Evolutionary conservation across 139 green algal genomes (phyloP).

Genomic region (Closterium sp.): DNA sequence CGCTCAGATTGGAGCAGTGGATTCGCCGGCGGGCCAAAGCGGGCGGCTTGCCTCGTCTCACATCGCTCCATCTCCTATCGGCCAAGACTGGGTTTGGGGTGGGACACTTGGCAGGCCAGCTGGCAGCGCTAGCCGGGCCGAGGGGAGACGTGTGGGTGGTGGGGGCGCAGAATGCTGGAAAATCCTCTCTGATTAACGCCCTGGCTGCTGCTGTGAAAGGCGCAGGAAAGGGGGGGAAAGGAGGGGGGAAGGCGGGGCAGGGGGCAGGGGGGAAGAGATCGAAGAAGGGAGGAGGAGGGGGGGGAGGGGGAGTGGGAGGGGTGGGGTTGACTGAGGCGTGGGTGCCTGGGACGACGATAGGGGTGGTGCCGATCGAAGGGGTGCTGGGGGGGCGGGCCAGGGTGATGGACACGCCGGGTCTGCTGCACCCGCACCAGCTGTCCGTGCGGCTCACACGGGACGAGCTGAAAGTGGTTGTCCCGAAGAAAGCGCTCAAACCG

Average conservation of each 20-base stretch:
- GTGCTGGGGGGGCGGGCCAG: constrained; percentile 72
- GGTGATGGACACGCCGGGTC: constrained; percentile 93
- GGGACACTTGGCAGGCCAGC: background rate
- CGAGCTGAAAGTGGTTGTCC: constrained; percentile 61
- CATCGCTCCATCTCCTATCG: constrained; percentile 54
- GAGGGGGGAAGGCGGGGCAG: constrained; percentile 61
- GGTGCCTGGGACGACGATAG: constrained; percentile 91
- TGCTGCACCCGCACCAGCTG: constrained; percentile 82
- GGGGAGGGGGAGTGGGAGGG: constrained; percentile 69
- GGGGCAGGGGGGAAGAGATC: constrained; percentile 83
- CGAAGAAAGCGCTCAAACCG: constrained; percentile 64
- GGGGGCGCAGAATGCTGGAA: constrained; percentile 87
- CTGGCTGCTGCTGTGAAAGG: constrained; percentile 57
- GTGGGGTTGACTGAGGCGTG: constrained; percentile 74
- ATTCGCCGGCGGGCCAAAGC: constrained; percentile 58
- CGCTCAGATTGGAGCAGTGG: constrained; percentile 58
- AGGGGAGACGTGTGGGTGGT: constrained; percentile 93
- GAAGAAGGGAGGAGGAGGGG: constrained; percentile 78
- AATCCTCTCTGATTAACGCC: constrained; percentile 91
- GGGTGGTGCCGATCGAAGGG: constrained; percentile 74
- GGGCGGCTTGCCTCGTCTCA: constrained; percentile 61
- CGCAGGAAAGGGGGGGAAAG: background rate
- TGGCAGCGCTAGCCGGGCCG: constrained; percentile 7
- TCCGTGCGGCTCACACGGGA: constrained; percentile 63
- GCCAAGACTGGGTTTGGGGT: constrained; percentile 22